Conservation (phyloP, 768 basidiomycete genomes). For the Clathrus columnatus region DNA sequence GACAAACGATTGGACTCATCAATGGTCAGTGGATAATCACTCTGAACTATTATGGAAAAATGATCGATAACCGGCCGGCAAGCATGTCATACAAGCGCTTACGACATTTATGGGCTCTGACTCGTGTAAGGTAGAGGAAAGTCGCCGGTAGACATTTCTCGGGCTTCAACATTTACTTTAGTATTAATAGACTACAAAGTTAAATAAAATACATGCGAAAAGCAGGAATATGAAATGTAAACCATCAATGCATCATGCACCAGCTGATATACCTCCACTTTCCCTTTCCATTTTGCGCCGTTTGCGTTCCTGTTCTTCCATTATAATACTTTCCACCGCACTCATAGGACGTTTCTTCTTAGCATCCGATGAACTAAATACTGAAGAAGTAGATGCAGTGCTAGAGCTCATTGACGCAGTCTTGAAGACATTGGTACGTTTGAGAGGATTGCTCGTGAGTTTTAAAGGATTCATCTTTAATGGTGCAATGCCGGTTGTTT, state of each 20-base stretch:
- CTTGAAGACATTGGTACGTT: constrained; percentile 72
- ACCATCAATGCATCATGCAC: no score
- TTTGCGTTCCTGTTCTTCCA: constrained; percentile 89
- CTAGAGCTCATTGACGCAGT: constrained; percentile 26
- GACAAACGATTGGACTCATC: background rate
- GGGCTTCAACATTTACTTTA: no score
- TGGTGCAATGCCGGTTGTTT: constrained; percentile 23
- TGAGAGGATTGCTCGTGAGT: constrained; percentile 47
- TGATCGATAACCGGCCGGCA: no score
- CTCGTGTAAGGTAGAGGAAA: no score
- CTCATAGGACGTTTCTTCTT: constrained; percentile 50
- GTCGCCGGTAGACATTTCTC: no score
- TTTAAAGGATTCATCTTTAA: constrained; percentile 48
- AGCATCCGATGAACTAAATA: constrained; percentile 23
- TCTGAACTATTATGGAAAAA: no score
- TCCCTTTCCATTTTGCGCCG: constrained; percentile 63
- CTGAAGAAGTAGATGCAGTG: constrained; percentile 19
- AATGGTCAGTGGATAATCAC: background rate
- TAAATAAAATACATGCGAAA: no score
- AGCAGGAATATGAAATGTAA: no score
- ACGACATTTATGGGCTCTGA: no score
- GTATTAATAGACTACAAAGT: no score
- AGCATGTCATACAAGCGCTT: no score
- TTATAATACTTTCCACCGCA: constrained; percentile 77
- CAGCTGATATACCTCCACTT: no score